Conservation (phyloP, 2,329 filamentous ascomycete species). For the Leptographium galeiforme region DNA sequence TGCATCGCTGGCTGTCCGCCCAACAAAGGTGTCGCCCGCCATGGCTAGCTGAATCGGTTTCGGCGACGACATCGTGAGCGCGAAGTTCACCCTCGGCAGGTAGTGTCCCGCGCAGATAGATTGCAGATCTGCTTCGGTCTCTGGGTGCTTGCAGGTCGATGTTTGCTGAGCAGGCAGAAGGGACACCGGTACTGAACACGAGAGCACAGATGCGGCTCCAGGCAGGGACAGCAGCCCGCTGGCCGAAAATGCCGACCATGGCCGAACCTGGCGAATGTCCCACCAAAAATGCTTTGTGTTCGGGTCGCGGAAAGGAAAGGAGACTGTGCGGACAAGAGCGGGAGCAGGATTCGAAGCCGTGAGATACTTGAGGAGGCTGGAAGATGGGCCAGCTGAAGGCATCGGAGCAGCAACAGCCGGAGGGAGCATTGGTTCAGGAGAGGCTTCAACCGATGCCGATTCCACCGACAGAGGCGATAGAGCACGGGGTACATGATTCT, state of each 20-base stretch:
- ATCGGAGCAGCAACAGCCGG: slow-evolving; percentile 67
- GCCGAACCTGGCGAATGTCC: slow-evolving; percentile 78
- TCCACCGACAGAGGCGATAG: slow-evolving; percentile 26
- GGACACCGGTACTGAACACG: slow-evolving; percentile 48
- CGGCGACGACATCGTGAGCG: slow-evolving; percentile 62
- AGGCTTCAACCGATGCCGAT: slow-evolving; percentile 19
- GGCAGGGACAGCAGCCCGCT: slow-evolving; percentile 59
- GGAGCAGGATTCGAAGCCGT: slow-evolving; percentile 70
- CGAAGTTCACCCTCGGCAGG: slow-evolving; percentile 75
- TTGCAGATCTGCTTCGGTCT: slow-evolving; percentile 66
- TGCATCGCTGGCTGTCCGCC: slow-evolving; percentile 43
- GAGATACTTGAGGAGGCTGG: slow-evolving; percentile 66
- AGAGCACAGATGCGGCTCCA: slow-evolving; percentile 58
- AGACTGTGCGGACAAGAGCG: slow-evolving; percentile 66
- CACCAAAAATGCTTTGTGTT: slow-evolving; percentile 84
- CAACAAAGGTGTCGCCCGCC: slow-evolving; percentile 41
- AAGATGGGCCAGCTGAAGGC: slow-evolving; percentile 58
- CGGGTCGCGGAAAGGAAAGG: slow-evolving; percentile 51
- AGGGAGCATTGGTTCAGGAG: slow-evolving; percentile 26
- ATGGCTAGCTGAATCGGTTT: slow-evolving; percentile 38
- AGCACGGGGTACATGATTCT: slow-evolving; percentile 32
- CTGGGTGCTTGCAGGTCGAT: slow-evolving; percentile 51
- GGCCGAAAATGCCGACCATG: slow-evolving; percentile 70
- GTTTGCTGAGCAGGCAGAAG: slow-evolving; percentile 42
- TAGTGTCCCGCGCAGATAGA: slow-evolving; percentile 66